Base-by-base conservation (phyloP, 2,329 filamentous ascomycete species). In the Biscogniauxia mediterranea region DNA sequence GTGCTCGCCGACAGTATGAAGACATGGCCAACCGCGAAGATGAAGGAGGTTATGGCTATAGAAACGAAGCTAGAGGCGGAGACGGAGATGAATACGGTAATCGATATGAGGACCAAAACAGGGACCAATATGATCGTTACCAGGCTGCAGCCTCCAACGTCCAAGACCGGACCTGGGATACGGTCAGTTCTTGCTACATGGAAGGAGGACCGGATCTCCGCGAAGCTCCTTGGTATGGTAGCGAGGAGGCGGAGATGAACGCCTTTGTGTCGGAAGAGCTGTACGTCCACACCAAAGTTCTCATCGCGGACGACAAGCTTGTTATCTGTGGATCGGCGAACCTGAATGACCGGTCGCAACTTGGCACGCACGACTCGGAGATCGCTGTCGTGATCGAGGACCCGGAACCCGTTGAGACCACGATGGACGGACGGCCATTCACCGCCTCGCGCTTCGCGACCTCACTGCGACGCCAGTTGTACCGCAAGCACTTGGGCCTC, bases 331-430 rank as follows among this genome's bases (percentile, higher is more conserved):
- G 92, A 15, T 92, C 89, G 19, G 91, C 91, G 63, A 98, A 97
- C 77, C 84, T 97, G 69, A 98, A 97, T 76, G 94, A 98, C 74
- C 89, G 94, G 61, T 86, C 91, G 55, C 93, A 97, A 76, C 80
- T 96, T 7, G 92, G 92, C 42, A 83, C 86, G 61, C 92, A 95
- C 76, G 93, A 96, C 77, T 92, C 88, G 0, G 93, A 97, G 74
- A 92, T 97, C 59, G 92, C 92, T n/a, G 90, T 96, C 65, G 83
- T 96, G 60, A 91, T 97, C 70, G 89, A 95, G 73, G 92, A 96
- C 72, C 84, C 86, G 1, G 85, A 88, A 1, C 79, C 87, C 1
- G 79, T 96, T 17, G 84, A 90, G 15, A 89, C 87, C 19, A 78
- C 76, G 62, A 96, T 97, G 91, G 83, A 89, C 64, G 91, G 91